These are phyloP conservation scores for Scheffersomyces titani DNA, from an alignment of 1,139 yeast species.

Conservation along the genomic window DNA sequence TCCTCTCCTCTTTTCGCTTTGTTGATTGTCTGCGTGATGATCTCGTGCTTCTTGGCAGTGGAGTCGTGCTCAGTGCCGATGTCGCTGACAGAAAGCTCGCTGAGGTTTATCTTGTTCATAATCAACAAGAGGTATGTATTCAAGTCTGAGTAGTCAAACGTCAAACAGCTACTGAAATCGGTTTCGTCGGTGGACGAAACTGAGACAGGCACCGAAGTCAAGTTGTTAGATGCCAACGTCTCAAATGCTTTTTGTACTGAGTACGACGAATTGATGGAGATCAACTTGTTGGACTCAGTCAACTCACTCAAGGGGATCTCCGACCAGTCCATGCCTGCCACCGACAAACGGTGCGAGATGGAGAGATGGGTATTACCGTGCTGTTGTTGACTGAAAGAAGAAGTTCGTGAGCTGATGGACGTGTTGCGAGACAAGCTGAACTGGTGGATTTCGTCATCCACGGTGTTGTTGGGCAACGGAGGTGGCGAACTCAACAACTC, in stretches of 20 bases:
- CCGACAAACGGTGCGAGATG: slow-evolving; percentile 11
- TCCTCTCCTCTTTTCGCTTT: slow-evolving; percentile 65
- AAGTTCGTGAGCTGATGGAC: slow-evolving; percentile 36
- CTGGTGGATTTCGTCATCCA: slow-evolving; percentile 34
- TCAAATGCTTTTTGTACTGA: slow-evolving; percentile 90
- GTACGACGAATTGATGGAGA: slow-evolving; percentile 58
- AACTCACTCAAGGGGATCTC: slow-evolving; percentile 70
- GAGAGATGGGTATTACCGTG: slow-evolving; percentile 8
- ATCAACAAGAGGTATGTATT: slow-evolving; percentile 79
- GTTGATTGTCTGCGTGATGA: slow-evolving; percentile 32
- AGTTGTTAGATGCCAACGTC: slow-evolving; percentile 64
- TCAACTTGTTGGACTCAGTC: slow-evolving; percentile 76
- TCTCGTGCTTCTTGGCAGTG: slow-evolving; percentile 25
- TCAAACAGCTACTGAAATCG: slow-evolving; percentile 62
- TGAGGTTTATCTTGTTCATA: slow-evolving; percentile 59
- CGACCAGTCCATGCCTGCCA: slow-evolving; percentile 62
- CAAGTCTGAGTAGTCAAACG: slow-evolving; percentile 91
- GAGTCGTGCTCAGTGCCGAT: slow-evolving; percentile 15
- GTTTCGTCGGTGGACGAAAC: slow-evolving; percentile 37
- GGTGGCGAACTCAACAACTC: slow-evolving; percentile 86
- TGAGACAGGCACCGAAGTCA: slow-evolving; percentile 84
- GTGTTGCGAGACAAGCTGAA: slow-evolving; percentile 48
- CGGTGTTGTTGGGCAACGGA: slow-evolving; percentile 43
- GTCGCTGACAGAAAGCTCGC: slow-evolving; percentile 34
- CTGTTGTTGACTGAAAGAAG: slow-evolving; percentile 19